These are phyloP conservation scores for Globisporangium parvum DNA, from an alignment of 352 stramenopile species.

Conservation along the genomic window DNA sequence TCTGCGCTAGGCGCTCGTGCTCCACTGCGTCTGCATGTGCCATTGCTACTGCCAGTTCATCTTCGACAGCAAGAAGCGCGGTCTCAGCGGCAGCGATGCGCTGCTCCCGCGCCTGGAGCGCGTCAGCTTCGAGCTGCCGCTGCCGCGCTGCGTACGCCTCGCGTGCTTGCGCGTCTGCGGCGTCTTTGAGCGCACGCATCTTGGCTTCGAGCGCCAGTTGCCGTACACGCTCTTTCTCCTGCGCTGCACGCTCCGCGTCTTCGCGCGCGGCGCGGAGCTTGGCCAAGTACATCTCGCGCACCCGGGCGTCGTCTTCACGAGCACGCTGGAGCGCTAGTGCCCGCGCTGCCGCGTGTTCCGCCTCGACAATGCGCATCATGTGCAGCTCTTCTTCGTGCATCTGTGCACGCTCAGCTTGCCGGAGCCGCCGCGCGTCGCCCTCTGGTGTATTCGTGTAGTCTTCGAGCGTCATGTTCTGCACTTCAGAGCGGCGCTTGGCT, in stretches of 20 bases:
- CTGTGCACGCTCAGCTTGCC: conserved; percentile 41
- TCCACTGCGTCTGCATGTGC: conserved; percentile 34
- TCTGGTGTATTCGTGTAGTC: conserved; percentile 57
- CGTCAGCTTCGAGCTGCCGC: conserved; percentile 31
- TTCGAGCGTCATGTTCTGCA: conserved; percentile 42
- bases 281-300: conserved; percentile 46
- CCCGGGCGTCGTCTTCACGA: conserved; percentile 36
- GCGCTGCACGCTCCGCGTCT: conserved; percentile 31
- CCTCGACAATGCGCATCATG: conserved; percentile 33
- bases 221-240: conserved; percentile 36
- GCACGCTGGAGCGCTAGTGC: conserved; percentile 25
- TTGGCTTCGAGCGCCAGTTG: conserved; percentile 39
- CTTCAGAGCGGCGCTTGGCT: conserved; percentile 37
- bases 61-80: conserved; percentile 44
- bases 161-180: conserved; percentile 43
- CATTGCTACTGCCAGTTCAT: conserved; percentile 27
- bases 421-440: conserved; percentile 32
- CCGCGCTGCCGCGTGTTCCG: conserved; percentile 24
- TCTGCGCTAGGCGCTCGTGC: conserved; percentile 33
- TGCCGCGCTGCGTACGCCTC: conserved; percentile 40
- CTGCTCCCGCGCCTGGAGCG: conserved; percentile 27
- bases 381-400: conserved; percentile 62
- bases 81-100: conserved; percentile 28
- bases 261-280: conserved; percentile 37
- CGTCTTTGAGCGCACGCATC: conserved; percentile 61